Evolutionary conservation across 768 basidiomycete genomes (phyloP).

Genomic region (Leccinum arenicola): DNA sequence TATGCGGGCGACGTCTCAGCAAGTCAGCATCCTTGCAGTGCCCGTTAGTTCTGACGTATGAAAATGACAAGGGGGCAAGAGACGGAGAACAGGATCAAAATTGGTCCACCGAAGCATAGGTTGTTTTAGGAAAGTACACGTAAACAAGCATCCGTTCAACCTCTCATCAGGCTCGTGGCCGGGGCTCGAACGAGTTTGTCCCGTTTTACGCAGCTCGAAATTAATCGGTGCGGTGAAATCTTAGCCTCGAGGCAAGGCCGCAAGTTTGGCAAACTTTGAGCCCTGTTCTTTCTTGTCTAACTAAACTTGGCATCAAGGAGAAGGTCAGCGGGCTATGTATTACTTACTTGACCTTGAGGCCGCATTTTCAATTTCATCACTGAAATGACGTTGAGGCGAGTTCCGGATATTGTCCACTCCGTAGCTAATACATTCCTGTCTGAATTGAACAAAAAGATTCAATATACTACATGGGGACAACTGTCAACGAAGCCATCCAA

Average conservation of each 20-base stretch:
- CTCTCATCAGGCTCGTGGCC: constrained; percentile 4
- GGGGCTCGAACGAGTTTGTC: background rate
- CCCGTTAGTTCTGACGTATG: background rate
- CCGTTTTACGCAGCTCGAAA: background rate
- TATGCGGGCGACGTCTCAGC: background rate
- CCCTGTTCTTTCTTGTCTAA: background rate
- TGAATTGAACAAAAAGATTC: constrained; percentile 3
- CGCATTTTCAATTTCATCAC: background rate
- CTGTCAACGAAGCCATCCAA: constrained; percentile 6
- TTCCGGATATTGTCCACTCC: background rate
- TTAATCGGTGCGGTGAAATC: background rate
- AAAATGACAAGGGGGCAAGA: background rate
- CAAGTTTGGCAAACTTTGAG: background rate
- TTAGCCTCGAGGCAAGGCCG: background rate
- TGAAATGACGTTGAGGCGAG: background rate
- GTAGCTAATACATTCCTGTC: background rate
- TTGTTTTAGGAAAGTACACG: constrained; percentile 1
- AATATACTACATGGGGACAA: constrained; percentile 2
- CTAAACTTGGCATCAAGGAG: background rate
- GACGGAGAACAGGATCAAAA: constrained; percentile 1
- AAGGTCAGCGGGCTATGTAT: background rate
- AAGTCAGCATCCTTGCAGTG: background rate
- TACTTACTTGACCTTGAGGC: background rate
- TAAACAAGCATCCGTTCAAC: constrained; percentile 1
- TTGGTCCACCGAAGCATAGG: background rate